Base-by-base conservation (phyloP, 2,329 filamentous ascomycete species). In the Penicillium vulpinum region DNA sequence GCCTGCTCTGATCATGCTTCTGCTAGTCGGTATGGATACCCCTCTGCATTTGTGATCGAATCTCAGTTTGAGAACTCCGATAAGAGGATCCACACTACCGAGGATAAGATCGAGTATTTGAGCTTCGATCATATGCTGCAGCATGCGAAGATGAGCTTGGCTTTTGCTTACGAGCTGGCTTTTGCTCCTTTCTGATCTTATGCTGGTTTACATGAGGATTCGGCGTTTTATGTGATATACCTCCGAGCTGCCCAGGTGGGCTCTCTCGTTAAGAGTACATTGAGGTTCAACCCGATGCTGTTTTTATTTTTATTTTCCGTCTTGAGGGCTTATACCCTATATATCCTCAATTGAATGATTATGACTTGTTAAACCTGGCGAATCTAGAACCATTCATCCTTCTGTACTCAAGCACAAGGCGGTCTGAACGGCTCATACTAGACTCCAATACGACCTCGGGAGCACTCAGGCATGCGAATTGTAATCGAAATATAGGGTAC, bases 61-160 rank as follows among this genome's bases (percentile, higher is more conserved):
- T 80, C 83, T 24, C 76, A 81, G 18, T 85, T 88, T 63, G 80
- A 83, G 54, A 74, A 83, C 69, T 81, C 77, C 54, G 87, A 89
- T 73, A 85, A 85, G 66, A 85, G 87, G 72, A 92, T 92, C 61
- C 89, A 92, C 75, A 85, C 85, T 0, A 87, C 86, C 0, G 83
- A 87, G 58, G 90, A 92, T 70, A 85, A 84, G 67, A 85, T 92
- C 62, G 82, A 88, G 69, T 86, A 85, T 62, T 75, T 92, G 57
- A 86, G 86, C 65, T 96, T 95, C 71, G 86, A 92, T 71, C 92
- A 96, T 74, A 96, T 96, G 91, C 81, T 94, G 33, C 88, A 96
- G 78, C 92, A 96, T 75, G 91, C 90, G 22, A 88, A 86, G 72
- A 83, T 96, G 82, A 94, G 91, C 1, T 80, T 96, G 31, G 90